Percentiles rank a stretch among this genome's conserved stretches.
Evolutionary conservation across 2,329 filamentous ascomycete genomes (phyloP).

Genomic region (Geoglossum cookeanum): DNA sequence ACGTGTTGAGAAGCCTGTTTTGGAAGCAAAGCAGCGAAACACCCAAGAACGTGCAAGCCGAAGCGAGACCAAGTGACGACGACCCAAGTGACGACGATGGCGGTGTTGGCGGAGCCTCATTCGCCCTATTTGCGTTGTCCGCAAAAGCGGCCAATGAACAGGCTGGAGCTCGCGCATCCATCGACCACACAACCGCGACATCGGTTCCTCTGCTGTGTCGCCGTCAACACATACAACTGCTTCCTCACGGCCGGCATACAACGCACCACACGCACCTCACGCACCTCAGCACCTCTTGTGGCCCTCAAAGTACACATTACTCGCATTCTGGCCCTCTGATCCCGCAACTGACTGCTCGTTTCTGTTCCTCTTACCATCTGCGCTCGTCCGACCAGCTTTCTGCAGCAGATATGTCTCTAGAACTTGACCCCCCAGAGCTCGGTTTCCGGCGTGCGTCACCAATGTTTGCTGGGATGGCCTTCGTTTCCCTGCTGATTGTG

Average conservation of each 20-base stretch:
- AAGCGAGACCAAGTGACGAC: background rate
- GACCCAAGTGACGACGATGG: background rate
- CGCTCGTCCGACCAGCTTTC: background rate
- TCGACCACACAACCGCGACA: background rate
- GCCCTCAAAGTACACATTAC: background rate
- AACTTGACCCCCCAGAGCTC: constrained; percentile 80
- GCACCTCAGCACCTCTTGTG: background rate
- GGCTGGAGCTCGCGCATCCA: background rate
- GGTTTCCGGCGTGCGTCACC: constrained; percentile 66
- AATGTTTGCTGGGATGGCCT: constrained; percentile 3
- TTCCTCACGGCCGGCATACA: background rate
- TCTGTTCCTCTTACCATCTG: background rate
- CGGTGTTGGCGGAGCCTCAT: constrained; percentile 1
- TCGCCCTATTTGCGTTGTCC: constrained; percentile 1
- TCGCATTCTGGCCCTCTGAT: background rate
- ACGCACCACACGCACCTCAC: background rate
- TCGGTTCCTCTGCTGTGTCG: background rate
- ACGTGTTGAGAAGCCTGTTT: background rate
- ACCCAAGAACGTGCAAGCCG: background rate
- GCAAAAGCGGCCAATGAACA: background rate
- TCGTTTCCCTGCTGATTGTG: background rate
- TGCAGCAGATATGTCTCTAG: constrained; percentile 57
- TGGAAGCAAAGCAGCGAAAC: background rate
- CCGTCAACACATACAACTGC: background rate
- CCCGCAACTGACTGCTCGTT: background rate